Evolutionary conservation across 768 basidiomycete species (phyloP), one percentile per base, ranked within the genome.

Genomic region (Amanita pallidorosea): DNA sequence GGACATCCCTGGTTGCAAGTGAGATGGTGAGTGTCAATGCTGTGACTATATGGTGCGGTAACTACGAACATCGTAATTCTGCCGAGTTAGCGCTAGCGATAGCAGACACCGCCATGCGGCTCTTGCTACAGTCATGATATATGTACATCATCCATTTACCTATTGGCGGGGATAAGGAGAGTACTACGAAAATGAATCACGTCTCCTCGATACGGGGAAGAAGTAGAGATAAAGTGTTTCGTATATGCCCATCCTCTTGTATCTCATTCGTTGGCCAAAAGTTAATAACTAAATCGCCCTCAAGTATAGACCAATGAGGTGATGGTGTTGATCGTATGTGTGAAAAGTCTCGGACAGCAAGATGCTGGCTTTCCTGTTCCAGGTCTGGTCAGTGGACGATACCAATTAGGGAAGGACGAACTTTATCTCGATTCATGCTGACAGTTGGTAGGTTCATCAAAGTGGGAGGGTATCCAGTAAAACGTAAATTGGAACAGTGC

Each of bases 271-370:
- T 37, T 11, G 54, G 52, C 58, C 56, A 62, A 8, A 31, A 23
- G 20, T 11, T 25, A 33, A 51, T 44, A 12, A 38, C 23, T n/a
- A 23, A 25, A 37, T 51, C 34, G 23, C 36, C n/a, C 20, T 18
- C 33, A 7, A 51, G 50, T 35, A 64, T 49, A 2, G 70, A 69
- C 83, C 87, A 93, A 63, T 93, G 80, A 8, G 91, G 88, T 4
- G 91, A 93, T 0, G 79, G 80, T 1, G 84, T 80, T 4, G 75
- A 60, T 29, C 81, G 71, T 53, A 92, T 85, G 63, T 92, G 89
- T 17, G 88, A 87, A 61, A 94, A 94, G 56, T 94, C 91, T 59
- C 85, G 85, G 15, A 90, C 79, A 2, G 70, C 54, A n/a, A 74
- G 58, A 49, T 73, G 65, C 18, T 72, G 70, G 54, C 61, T 68